A percentile compares a stretch with the other conserved stretches of the same genome.
phyloP scores from a whole-genome alignment of 2,329 filamentous ascomycete genomes.

The Beauveria scarabaeidicola region DNA sequence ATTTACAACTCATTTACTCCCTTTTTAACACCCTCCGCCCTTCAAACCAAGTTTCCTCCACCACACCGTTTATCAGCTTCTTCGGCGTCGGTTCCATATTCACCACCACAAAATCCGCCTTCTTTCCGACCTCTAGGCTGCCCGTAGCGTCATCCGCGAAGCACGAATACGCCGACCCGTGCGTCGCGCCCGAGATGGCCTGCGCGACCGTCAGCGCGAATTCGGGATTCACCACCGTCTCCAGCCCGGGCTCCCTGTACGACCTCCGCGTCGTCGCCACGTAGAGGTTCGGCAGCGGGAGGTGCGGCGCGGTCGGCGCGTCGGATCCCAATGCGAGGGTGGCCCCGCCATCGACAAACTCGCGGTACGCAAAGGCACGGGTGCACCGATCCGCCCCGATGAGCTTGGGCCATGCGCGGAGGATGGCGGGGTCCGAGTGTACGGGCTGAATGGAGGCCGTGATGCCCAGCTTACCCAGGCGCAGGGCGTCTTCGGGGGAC shows the following conservation, averaged over 20 bases:
- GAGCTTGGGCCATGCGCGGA: conserved; percentile 46
- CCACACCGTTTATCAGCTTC: conserved; percentile 35
- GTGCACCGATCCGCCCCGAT: conserved; percentile 42
- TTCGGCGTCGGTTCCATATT: conserved; percentile 42
- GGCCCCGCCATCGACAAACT: conserved; percentile 44
- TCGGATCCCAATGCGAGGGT: conserved; percentile 45
- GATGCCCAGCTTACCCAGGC: conserved; percentile 47
- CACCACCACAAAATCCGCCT: conserved; percentile 48
- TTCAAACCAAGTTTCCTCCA: conserved; percentile 46
- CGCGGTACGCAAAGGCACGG: conserved; percentile 51
- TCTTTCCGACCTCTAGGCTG: conserved; percentile 40
- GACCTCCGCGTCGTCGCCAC: conserved; percentile 47
- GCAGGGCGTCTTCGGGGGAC: conserved; percentile 41
- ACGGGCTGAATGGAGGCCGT: conserved; percentile 50
- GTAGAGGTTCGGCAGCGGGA: conserved; percentile 43
- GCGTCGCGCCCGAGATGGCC: conserved; percentile 44
- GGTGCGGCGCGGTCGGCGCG: conserved; percentile 45
- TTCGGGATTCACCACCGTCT: conserved; percentile 40
- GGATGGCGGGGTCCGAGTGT: conserved; percentile 47
- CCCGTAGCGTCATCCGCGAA: conserved; percentile 49
- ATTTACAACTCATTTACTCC: neutral
- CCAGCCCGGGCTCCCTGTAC: conserved; percentile 36
- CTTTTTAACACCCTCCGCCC: conserved; percentile 32
- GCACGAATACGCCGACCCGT: conserved; percentile 49
- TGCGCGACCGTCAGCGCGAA: conserved; percentile 46